phyloP scores from a whole-genome alignment of 345 rosid genomes.

The Hevea brasiliensis region DNA sequence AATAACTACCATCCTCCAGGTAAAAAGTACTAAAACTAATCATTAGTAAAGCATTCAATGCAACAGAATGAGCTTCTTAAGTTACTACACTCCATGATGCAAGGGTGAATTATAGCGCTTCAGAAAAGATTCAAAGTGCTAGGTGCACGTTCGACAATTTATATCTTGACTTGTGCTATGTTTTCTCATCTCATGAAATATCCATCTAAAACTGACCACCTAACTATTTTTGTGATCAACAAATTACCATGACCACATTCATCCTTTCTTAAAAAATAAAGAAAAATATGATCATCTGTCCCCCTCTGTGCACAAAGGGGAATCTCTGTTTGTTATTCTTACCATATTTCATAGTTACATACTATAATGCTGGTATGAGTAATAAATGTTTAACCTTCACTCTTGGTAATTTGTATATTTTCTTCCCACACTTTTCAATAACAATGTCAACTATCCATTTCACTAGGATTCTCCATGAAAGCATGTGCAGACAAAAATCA shows the following conservation, averaged over 20 bases:
- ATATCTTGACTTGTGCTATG: too few species aligned
- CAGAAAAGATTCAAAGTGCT: neutral
- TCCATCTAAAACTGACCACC: neutral
- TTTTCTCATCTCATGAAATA: too few species aligned
- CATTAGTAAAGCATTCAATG: neutral
- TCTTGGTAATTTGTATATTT: neutral
- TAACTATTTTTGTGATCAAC: neutral
- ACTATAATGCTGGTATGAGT: neutral
- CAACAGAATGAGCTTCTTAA: neutral
- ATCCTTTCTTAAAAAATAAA: neutral
- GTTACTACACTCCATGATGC: neutral
- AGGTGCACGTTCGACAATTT: too few species aligned
- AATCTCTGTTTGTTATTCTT: neutral
- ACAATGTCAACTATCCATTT: neutral
- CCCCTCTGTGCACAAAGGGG: neutral
- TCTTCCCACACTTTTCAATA: constrained; percentile 2
- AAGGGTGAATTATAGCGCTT: neutral
- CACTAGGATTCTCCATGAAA: neutral
- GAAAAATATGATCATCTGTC: neutral
- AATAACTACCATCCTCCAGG: neutral
- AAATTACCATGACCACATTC: neutral
- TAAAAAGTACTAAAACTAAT: too few species aligned
- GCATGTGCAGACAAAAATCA: neutral
- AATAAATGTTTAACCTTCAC: neutral
- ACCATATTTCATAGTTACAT: neutral